A percentile compares a stretch with the other conserved stretches of the same genome.
Conservation (phyloP, 1,284 basidiomycete species). For the Agroathelia rolfsii region DNA sequence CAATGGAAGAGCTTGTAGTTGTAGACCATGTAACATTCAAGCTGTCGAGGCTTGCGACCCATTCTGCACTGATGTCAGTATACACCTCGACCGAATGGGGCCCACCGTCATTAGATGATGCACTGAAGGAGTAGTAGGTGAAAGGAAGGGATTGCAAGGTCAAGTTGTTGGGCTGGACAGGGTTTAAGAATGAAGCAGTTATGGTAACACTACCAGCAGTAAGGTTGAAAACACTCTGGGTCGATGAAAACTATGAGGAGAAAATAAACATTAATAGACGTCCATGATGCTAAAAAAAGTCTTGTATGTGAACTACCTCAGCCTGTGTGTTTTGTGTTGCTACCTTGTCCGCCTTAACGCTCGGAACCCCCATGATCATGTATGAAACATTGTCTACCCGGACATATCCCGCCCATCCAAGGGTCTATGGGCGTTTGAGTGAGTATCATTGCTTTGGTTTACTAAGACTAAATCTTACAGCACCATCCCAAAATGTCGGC, state of each 20-base stretch:
- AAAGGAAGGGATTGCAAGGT: constrained; percentile 28
- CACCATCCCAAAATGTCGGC: constrained; percentile 8
- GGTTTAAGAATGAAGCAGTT: constrained; percentile 12
- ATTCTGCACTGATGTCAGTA: constrained; percentile 33
- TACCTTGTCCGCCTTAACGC: too few species aligned
- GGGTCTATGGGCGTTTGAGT: too few species aligned
- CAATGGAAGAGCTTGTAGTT: too few species aligned
- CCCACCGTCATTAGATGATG: constrained; percentile 25
- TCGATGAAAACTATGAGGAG: constrained; percentile 12
- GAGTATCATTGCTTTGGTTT: too few species aligned
- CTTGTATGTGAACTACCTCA: too few species aligned
- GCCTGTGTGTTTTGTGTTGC: too few species aligned
- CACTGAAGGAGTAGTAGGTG: constrained; percentile 29
- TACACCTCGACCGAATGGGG: constrained; percentile 30
- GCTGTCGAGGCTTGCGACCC: constrained; percentile 26
- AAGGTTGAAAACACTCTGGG: constrained; percentile 12
- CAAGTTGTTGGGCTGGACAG: constrained; percentile 17
- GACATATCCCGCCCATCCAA: too few species aligned
- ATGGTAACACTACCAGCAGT: constrained; percentile 14
- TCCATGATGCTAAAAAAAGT: too few species aligned
- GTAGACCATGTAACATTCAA: constrained; percentile 17
- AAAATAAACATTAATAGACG: too few species aligned
- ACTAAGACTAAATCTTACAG: too few species aligned
- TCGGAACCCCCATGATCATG: too few species aligned
- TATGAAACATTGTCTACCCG: too few species aligned